Evolutionary conservation across 1,284 basidiomycete genomes (phyloP), one percentile per base, ranked within the genome.

Genomic region (Xerocomus nothofagi): DNA sequence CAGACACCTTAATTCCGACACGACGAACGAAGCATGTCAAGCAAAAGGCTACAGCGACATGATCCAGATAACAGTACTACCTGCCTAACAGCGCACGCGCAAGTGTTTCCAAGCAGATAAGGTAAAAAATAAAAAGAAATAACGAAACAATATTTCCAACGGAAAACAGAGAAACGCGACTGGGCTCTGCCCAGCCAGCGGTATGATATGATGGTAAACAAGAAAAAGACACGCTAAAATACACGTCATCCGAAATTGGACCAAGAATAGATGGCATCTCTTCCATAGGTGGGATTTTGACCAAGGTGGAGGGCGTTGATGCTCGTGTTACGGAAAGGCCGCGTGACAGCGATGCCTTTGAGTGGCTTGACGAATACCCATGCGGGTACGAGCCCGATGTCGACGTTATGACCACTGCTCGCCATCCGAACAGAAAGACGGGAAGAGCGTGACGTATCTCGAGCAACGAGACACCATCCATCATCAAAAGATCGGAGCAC

Each of bases 401-500:
- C 71, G 24, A 38, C 30, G 26, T 51, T 50, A n/a, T 57, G 53
- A 17, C 23, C 54, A 10, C 33, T 38, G 21, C 30, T 55, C 27
- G 24, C 47, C 24, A 23, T 52, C 23, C 50, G 40, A 0, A 18
- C 3, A 14, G 49, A 55, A 32, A 53, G 20, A 10, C 41, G 42
- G 3, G 58, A 61, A 23, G 44, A 76, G 72, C 40, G 76, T 47
- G 24, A 68, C 20, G 53, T 60, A 49, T 82, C 77, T 30, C 83
- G 72, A 15, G 78, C 80, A 43, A 86, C 84, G 50, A 87, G 73
- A 61, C 83, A 87, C 87, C 86, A 90, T 2, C 85, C 86, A 52
- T 89, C 86, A 51, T 88, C 83, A 58, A 82, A 84, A 3, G 74
- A 76, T 54, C 81, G 78, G 9, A 87, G 71, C 20, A 86, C 66